Evolutionary conservation across 495 filamentous ascomycete genomes (phyloP).

Genomic region (Penicillium turbatum): DNA sequence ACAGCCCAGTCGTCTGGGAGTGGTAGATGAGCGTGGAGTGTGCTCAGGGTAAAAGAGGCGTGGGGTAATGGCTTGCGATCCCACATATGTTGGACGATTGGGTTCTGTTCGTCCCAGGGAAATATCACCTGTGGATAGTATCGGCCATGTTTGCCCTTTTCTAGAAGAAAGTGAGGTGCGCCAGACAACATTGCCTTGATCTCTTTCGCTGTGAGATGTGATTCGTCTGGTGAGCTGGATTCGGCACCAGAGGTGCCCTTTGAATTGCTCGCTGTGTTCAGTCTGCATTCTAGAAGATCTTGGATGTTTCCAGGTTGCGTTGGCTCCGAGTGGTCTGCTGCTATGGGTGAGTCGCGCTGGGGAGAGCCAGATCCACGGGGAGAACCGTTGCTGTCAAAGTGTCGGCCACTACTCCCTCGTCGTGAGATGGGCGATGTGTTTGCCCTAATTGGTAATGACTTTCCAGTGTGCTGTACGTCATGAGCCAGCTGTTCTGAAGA

Average conservation of each 20-base stretch:
- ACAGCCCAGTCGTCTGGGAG: slow-evolving; percentile 36
- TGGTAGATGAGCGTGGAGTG: slow-evolving; percentile 44
- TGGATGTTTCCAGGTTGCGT: slow-evolving; percentile 31
- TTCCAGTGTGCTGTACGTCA: neutral
- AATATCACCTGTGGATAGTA: slow-evolving; percentile 62
- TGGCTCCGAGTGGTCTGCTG: slow-evolving; percentile 18
- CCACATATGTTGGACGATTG: slow-evolving; percentile 56
- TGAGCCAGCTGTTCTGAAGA: neutral
- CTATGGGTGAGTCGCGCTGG: neutral
- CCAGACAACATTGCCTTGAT: slow-evolving; percentile 69
- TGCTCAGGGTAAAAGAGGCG: slow-evolving; percentile 45
- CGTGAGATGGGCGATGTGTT: neutral
- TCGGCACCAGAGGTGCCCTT: neutral
- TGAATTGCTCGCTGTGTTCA: slow-evolving; percentile 10
- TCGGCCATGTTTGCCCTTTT: slow-evolving; percentile 48
- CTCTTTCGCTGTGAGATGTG: slow-evolving; percentile 51
- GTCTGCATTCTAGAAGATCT: slow-evolving; percentile 24
- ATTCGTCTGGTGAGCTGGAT: neutral
- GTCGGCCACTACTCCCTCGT: neutral
- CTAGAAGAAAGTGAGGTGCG: slow-evolving; percentile 66
- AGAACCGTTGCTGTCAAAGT: neutral
- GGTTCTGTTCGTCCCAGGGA: slow-evolving; percentile 61
- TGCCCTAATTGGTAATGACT: neutral
- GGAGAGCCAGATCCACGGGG: slow-evolving; percentile 1
- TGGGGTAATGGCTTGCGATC: slow-evolving; percentile 50